Evolutionary conservation across 192 early-diverging fungal species (phyloP), one percentile per base, ranked within the genome.

Genomic region (Linnemannia exigua): DNA sequence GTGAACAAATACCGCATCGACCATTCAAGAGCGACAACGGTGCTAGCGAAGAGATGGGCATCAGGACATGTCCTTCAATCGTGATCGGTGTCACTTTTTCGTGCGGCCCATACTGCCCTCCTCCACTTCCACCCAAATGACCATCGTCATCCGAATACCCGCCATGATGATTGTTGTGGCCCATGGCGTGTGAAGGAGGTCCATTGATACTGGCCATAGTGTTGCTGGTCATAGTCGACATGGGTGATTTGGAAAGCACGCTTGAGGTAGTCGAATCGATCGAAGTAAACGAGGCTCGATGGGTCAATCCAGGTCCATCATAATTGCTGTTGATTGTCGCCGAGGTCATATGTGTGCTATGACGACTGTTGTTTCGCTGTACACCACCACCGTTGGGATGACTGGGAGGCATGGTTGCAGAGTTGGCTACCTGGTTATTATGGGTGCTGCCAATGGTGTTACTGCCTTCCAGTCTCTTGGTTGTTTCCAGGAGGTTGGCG

Each of bases 161-260:
- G 11, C 67, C 37, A 17, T 50, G 33, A 5, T 35, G 31, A 17
- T 61, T 20, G 25, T 44, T 68, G 14, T 44, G 70, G 28, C 22
- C 67, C 37, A 48, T 69, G 14, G 69, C 28, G 14, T 20, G 41
- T 50, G 14, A 51, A 47, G 12, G 80, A 47, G 84, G 70, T 61
- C 84, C 84, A 66, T 86, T 86, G 78, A 86, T 76, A 41, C 84
- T 86, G 33, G 16, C 17, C 84, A 86, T 86, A 4, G 82, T 84
- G 28, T 70, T 70, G 0, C 72, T 75, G 5, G 82, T 84, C 82
- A 84, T 79, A 9, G 78, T 80, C 36, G 84, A 86, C 4, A 85
- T 47, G 2, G 77, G 84, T 1, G 79, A 76, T 63, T 41, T 69
- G 2, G 74, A 67, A 47, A 75, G 46, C 25, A 81, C 28, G 36